phyloP scores from a whole-genome alignment of 2,329 filamentous ascomycete species.

The Gaeumannomyces sp. region DNA sequence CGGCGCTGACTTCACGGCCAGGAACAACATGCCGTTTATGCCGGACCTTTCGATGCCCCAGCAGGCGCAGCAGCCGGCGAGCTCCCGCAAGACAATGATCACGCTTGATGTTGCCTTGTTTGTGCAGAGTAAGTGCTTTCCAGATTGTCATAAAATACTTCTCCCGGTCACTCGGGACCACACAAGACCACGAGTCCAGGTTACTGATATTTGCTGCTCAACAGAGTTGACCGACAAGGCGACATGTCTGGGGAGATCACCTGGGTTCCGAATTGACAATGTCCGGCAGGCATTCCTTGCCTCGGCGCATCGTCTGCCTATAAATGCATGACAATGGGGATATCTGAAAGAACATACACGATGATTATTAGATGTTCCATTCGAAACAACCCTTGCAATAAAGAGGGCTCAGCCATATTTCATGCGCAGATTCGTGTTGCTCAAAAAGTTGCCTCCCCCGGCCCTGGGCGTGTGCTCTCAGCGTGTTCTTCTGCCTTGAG shows the following conservation, averaged over 20 bases:
- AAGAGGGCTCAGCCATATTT: too few species aligned
- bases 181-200: neutral
- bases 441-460: neutral
- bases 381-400: too few species aligned
- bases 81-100: slow-evolving; percentile 13
- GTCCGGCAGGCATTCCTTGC: slow-evolving; percentile 23
- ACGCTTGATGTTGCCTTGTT: slow-evolving; percentile 23
- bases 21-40: neutral
- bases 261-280: slow-evolving; percentile 23
- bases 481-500: neutral
- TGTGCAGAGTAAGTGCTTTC: slow-evolving; percentile 17
- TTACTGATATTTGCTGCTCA: slow-evolving; percentile 1
- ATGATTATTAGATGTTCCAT: too few species aligned
- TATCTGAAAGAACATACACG: neutral
- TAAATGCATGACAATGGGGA: neutral
- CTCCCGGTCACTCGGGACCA: too few species aligned
- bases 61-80: neutral
- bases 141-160: too few species aligned
- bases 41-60: neutral
- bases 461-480: neutral
- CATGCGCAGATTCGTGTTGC: too few species aligned
- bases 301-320: neutral
- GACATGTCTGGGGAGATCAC: slow-evolving; percentile 25
- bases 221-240: slow-evolving; percentile 23
- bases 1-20: neutral